These are phyloP conservation scores for Solanum lignicaule DNA, from an alignment of 257 asterid species.

Conservation along the genomic window DNA sequence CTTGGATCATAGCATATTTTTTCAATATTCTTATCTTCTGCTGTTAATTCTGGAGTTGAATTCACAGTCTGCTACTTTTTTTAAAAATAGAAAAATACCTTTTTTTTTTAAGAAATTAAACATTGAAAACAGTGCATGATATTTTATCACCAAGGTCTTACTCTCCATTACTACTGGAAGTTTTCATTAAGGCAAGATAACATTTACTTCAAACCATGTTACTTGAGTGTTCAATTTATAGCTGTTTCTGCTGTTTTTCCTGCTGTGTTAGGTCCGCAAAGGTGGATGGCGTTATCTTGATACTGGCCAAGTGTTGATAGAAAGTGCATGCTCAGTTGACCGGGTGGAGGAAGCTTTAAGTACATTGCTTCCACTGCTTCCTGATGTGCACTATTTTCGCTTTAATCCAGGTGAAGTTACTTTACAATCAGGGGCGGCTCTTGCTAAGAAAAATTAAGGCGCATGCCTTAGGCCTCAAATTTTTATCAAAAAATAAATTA, in stretches of 20 bases:
- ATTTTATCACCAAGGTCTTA: neutral
- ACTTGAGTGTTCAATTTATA: neutral
- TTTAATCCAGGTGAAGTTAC: conserved; percentile 82
- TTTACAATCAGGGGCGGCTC: no score
- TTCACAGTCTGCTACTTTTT: neutral
- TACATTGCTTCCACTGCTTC: conserved; percentile 92
- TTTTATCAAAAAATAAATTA: no score
- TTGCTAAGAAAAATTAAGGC: no score
- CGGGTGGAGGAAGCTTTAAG: conserved; percentile 96
- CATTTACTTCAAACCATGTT: neutral
- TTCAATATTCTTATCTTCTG: neutral
- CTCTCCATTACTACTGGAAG: neutral
- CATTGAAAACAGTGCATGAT: neutral
- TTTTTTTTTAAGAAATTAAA: neutral
- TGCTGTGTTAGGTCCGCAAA: conserved; percentile 56
- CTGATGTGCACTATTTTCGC: conserved; percentile 85
- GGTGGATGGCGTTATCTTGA: conserved; percentile 99
- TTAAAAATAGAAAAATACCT: neutral
- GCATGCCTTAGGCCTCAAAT: no score
- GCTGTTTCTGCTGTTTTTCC: conserved; percentile 5
- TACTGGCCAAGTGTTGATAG: conserved; percentile 95
- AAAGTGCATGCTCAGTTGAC: conserved; percentile 98
- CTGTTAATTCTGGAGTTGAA: neutral
- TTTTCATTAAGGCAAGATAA: neutral
- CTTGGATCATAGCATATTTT: neutral